phyloP scores from a whole-genome alignment of 495 filamentous ascomycete species.

The Neurospora tetraspora region DNA sequence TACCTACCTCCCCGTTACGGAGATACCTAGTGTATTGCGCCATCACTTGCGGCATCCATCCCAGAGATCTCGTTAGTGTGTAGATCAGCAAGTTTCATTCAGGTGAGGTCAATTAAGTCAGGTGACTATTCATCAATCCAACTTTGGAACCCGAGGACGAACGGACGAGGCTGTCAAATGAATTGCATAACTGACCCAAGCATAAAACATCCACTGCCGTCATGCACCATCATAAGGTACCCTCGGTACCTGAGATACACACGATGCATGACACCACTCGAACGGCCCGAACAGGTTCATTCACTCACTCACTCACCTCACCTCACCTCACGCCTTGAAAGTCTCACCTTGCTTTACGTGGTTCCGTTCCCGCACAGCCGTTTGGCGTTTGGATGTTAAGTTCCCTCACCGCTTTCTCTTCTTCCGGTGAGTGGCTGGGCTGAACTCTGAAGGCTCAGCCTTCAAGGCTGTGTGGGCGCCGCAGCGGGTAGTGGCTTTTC shows the following conservation, averaged over 20 bases:
- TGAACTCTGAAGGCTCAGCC: too few species aligned
- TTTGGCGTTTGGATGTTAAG: not conserved
- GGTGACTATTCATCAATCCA: not conserved
- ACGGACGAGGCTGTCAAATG: not conserved
- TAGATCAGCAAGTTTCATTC: not conserved
- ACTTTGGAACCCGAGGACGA: not conserved
- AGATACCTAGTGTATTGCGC: not conserved
- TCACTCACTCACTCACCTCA: not conserved
- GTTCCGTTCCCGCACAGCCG: not conserved
- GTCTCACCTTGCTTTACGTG: not conserved
- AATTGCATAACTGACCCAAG: not conserved
- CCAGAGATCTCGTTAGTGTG: not conserved
- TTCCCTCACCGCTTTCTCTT: not conserved
- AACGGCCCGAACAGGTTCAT: not conserved
- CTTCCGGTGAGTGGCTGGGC: not conserved
- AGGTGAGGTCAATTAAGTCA: not conserved
- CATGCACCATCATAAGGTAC: not conserved
- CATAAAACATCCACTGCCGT: not conserved
- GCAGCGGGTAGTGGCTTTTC: not conserved
- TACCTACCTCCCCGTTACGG: not conserved
- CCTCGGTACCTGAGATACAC: not conserved
- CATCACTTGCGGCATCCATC: not conserved
- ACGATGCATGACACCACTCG: not conserved
- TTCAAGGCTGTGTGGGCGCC: not conserved
- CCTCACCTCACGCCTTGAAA: not conserved